A percentile compares a stretch with the other conserved stretches of the same genome.
Conservation (phyloP, 352 stramenopile genomes). For the Albugo laibachii region DNA sequence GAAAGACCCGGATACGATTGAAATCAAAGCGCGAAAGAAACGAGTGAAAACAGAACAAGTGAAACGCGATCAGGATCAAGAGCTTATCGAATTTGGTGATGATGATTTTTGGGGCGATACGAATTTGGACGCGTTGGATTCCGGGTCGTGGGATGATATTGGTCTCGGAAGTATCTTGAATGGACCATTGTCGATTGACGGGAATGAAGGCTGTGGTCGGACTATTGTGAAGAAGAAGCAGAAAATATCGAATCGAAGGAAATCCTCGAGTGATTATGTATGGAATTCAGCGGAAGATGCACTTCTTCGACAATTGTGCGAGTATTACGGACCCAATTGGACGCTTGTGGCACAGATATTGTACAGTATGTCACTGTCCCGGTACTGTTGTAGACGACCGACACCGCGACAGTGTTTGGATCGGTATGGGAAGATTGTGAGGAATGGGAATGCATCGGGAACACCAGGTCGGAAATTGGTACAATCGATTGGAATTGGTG, state of each 20-base stretch:
- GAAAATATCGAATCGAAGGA: background rate
- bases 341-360: constrained; percentile 72
- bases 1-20: background rate
- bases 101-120: constrained; percentile 76
- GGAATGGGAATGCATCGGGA: constrained; percentile 15
- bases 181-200: constrained; percentile 23
- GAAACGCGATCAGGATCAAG: constrained; percentile 16
- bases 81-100: constrained; percentile 56
- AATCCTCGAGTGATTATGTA: constrained; percentile 1
- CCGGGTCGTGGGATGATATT: constrained; percentile 56
- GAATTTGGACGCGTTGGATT: constrained; percentile 69
- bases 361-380: constrained; percentile 50
- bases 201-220: background rate
- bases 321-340: constrained; percentile 76
- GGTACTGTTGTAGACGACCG: constrained; percentile 51
- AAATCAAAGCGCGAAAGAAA: constrained; percentile 54
- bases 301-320: constrained; percentile 66
- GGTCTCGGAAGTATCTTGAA: constrained; percentile 24
- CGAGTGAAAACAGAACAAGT: constrained; percentile 9
- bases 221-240: background rate
- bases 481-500: constrained; percentile 34
- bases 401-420: constrained; percentile 74
- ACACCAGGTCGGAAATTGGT: constrained; percentile 19
- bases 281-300: constrained; percentile 63
- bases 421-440: constrained; percentile 63